Conservation (phyloP, 768 basidiomycete species). For the Termitomyces sp. region DNA sequence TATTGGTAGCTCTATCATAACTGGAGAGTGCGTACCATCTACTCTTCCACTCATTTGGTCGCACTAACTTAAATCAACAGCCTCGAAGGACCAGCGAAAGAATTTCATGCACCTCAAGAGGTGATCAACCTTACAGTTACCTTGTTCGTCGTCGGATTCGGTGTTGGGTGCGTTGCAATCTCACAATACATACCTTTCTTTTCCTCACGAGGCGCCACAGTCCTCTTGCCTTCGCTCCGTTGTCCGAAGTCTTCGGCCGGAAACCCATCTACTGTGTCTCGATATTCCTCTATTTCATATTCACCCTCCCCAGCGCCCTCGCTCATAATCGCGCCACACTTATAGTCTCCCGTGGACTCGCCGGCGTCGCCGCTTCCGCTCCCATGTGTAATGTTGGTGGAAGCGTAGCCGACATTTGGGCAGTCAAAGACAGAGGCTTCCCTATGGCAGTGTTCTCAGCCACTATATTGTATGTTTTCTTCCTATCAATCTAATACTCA, state of each 20-base stretch:
- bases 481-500: neutral
- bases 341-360: constrained; percentile 28
- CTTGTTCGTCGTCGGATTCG: constrained; percentile 40
- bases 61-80: constrained; percentile 13
- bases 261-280: constrained; percentile 33
- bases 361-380: constrained; percentile 9
- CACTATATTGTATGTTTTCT: constrained; percentile 39
- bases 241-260: constrained; percentile 36
- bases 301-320: constrained; percentile 44
- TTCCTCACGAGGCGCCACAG: constrained; percentile 18
- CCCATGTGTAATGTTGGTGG: constrained; percentile 39
- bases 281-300: constrained; percentile 40
- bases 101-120: constrained; percentile 29
- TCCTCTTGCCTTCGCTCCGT: constrained; percentile 38
- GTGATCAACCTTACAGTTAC: constrained; percentile 40
- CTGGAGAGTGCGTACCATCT: constrained; percentile 32
- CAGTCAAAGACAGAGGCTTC: constrained; percentile 37
- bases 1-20: constrained; percentile 36
- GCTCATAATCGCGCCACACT: constrained; percentile 32
- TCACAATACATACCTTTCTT: constrained; percentile 3
- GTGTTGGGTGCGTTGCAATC: constrained; percentile 27
- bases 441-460: constrained; percentile 33
- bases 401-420: constrained; percentile 40
- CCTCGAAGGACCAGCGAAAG: constrained; percentile 28
- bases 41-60: neutral